Conservation (phyloP, 2,329 filamentous ascomycete species). For the Thelonectria discophora region DNA sequence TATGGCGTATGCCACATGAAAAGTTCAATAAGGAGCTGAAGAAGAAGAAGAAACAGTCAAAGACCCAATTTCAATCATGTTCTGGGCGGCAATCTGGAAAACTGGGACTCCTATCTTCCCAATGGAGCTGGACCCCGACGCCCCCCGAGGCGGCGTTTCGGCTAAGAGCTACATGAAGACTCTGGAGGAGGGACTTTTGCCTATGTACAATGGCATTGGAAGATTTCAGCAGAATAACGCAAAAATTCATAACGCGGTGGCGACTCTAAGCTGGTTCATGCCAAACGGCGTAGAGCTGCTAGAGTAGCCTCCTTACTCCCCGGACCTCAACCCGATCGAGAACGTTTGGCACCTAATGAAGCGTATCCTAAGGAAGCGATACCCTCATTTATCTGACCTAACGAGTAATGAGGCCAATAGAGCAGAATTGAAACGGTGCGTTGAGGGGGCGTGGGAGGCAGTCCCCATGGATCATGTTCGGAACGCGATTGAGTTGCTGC, state of each 20-base stretch:
- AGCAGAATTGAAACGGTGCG: too few species aligned
- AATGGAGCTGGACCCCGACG: neutral
- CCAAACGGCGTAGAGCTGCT: too few species aligned
- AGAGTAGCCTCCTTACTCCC: too few species aligned
- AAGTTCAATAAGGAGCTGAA: constrained; percentile 8
- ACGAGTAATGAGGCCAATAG: too few species aligned
- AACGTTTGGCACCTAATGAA: too few species aligned
- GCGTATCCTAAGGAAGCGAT: too few species aligned
- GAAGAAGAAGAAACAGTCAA: constrained; percentile 3
- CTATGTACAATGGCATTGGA: neutral
- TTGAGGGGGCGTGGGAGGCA: too few species aligned
- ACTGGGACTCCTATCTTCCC: neutral
- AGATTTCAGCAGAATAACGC: neutral
- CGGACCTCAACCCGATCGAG: too few species aligned
- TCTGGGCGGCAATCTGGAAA: constrained; percentile 11
- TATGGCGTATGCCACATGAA: too few species aligned
- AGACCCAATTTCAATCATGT: constrained; percentile 8
- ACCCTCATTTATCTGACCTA: too few species aligned
- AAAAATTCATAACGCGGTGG: neutral
- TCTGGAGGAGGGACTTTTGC: neutral
- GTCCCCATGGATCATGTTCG: too few species aligned
- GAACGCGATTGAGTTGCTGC: too few species aligned
- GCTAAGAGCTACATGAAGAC: neutral
- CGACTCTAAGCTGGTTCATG: neutral
- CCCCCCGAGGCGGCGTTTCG: neutral